phyloP scores from a whole-genome alignment of 2,329 filamentous ascomycete genomes.

The Ophiosphaerella narmari region DNA sequence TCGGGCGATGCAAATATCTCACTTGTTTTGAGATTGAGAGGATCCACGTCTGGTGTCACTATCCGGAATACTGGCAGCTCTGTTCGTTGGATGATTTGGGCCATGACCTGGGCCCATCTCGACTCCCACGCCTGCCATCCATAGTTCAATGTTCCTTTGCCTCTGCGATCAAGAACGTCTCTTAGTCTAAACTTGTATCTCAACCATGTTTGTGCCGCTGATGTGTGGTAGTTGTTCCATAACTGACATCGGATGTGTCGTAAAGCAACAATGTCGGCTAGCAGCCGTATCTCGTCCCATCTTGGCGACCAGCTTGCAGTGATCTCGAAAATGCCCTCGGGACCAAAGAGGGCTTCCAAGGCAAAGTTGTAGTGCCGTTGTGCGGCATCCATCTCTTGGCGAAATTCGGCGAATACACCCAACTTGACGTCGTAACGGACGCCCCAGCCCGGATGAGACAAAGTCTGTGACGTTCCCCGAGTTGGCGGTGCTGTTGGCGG shows the following conservation, averaged over 20 bases:
- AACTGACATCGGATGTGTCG: conserved; percentile 81
- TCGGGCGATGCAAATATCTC: conserved; percentile 56
- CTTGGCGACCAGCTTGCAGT: conserved; percentile 88
- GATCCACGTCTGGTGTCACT: conserved; percentile 20
- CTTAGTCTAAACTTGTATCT: conserved; percentile 74
- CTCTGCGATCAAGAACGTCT: conserved; percentile 79
- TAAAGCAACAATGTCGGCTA: conserved; percentile 81
- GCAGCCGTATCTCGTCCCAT: conserved; percentile 89
- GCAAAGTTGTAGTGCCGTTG: conserved; percentile 84
- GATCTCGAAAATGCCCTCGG: conserved; percentile 79
- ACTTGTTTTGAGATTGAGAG: conserved; percentile 37
- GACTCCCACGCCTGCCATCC: conserved; percentile 95
- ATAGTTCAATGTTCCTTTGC: conserved; percentile 85
- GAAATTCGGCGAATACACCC: conserved; percentile 87
- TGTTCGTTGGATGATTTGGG: conserved; percentile 60
- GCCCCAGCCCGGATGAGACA: conserved; percentile 88
- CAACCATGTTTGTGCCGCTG: conserved; percentile 80
- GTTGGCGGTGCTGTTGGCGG: conserved; percentile 83
- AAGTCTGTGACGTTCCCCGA: conserved; percentile 78
- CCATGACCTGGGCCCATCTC: conserved; percentile 68
- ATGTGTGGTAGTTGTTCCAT: conserved; percentile 77
- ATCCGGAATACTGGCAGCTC: conserved; percentile 53
- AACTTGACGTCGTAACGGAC: conserved; percentile 95
- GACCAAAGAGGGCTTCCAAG: conserved; percentile 79
- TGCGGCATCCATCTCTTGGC: conserved; percentile 88